A percentile compares a stretch with the other conserved stretches of the same genome.
These are phyloP conservation scores for Penicillium waksmanii DNA, from an alignment of 495 filamentous ascomycete genomes.

Conservation along the genomic window DNA sequence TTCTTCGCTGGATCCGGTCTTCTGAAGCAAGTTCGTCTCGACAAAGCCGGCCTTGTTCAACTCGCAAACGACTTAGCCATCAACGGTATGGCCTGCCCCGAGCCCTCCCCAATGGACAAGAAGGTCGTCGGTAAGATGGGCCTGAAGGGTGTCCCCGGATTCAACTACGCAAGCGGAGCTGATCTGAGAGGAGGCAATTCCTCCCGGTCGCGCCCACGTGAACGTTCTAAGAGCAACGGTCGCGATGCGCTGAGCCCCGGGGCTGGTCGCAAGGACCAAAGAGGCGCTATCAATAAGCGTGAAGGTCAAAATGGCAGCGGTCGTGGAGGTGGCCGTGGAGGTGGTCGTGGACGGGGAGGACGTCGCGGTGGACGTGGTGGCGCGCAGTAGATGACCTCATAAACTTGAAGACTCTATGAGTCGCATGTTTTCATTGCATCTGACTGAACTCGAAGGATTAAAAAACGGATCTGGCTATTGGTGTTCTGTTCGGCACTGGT, in stretches of 20 bases:
- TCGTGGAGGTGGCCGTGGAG: conserved; percentile 21
- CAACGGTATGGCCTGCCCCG: conserved; percentile 48
- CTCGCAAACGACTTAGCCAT: conserved; percentile 50
- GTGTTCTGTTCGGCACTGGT: neutral
- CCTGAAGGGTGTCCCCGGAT: conserved; percentile 50
- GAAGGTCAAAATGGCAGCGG: conserved; percentile 26
- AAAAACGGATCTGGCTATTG: neutral
- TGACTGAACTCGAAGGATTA: neutral
- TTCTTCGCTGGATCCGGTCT: conserved; percentile 50
- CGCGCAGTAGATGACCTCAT: neutral
- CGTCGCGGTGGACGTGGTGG: conserved; percentile 1
- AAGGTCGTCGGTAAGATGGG: conserved; percentile 55
- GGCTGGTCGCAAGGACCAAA: conserved; percentile 28
- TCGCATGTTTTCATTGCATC: neutral
- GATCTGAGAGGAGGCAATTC: conserved; percentile 19
- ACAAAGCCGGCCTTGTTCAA: conserved; percentile 45
- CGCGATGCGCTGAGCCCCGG: conserved; percentile 39
- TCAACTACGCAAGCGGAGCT: conserved; percentile 38
- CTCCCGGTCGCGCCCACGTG: conserved; percentile 6
- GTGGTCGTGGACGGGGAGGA: conserved; percentile 23
- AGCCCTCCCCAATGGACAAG: conserved; percentile 50
- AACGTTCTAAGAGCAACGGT: conserved; percentile 19
- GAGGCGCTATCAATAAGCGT: conserved; percentile 5
- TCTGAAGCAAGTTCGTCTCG: conserved; percentile 41
- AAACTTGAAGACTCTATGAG: neutral